A percentile compares a stretch with the other conserved stretches of the same genome.
These are phyloP conservation scores for Neurospora sp. DNA, from an alignment of 495 filamentous ascomycete species.

Conservation along the genomic window DNA sequence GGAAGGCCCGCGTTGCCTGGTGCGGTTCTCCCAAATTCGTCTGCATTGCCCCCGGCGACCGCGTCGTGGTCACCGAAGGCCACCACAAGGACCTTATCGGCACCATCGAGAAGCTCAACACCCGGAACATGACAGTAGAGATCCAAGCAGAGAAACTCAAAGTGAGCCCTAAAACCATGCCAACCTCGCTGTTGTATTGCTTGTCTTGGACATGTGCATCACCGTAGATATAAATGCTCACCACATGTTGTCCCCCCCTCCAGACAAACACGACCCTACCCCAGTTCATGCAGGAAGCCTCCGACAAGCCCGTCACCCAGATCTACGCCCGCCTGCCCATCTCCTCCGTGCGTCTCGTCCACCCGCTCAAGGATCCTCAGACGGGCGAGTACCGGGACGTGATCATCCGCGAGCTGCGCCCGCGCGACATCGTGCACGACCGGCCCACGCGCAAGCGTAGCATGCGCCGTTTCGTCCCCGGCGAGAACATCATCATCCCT, in stretches of 20 bases:
- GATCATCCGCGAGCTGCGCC: constrained; percentile 59
- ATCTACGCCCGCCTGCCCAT: constrained; percentile 49
- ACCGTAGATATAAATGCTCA: neutral
- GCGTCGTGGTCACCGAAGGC: constrained; percentile 69
- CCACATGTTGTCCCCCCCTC: neutral
- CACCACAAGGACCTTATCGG: constrained; percentile 75
- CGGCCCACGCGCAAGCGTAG: constrained; percentile 30
- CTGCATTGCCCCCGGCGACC: constrained; percentile 59
- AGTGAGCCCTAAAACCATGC: constrained; percentile 39
- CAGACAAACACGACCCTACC: constrained; percentile 52
- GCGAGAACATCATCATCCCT: constrained; percentile 57
- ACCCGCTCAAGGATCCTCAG: constrained; percentile 53
- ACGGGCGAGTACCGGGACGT: constrained; percentile 58
- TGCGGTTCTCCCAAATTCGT: constrained; percentile 45
- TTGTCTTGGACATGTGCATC: neutral
- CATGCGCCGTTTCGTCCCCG: constrained; percentile 47
- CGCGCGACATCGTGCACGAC: constrained; percentile 32
- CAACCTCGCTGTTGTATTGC: neutral
- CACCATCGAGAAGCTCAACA: constrained; percentile 40
- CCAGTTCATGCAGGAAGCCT: constrained; percentile 37
- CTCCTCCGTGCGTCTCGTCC: constrained; percentile 67
- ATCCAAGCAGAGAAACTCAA: constrained; percentile 52
- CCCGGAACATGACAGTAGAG: constrained; percentile 38
- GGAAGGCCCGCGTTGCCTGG: constrained; percentile 29
- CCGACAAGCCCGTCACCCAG: constrained; percentile 29